These are phyloP conservation scores for Picochlorum sp. DNA, from an alignment of 139 green algal species.

Conservation along the genomic window DNA sequence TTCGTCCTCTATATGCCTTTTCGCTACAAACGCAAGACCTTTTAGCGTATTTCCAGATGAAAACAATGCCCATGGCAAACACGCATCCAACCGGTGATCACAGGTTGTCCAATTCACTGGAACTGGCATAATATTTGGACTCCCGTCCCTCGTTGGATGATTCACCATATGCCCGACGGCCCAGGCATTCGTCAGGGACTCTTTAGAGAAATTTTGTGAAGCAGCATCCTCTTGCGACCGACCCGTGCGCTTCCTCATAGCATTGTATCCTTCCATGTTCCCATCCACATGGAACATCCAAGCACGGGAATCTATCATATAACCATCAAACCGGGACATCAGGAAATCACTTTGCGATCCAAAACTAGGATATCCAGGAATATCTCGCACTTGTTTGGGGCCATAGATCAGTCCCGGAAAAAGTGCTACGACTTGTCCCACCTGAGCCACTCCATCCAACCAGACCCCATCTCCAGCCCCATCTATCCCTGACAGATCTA, in stretches of 20 bases:
- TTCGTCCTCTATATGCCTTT: slow-evolving; percentile 31
- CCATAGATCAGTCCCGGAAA: slow-evolving; percentile 58
- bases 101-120: background rate
- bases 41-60: background rate
- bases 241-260: too few species aligned
- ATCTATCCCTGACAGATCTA: too few species aligned
- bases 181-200: background rate
- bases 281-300: slow-evolving; percentile 25
- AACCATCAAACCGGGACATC: slow-evolving; percentile 50
- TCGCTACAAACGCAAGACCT: slow-evolving; percentile 52
- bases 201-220: background rate
- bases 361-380: slow-evolving; percentile 53
- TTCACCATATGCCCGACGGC: slow-evolving; percentile 1
- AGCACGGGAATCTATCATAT: slow-evolving; percentile 45
- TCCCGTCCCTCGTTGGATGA: background rate
- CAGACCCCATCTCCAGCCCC: slow-evolving; percentile 29
- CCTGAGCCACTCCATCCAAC: slow-evolving; percentile 12
- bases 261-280: too few species aligned
- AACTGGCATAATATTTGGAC: background rate
- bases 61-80: background rate
- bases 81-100: slow-evolving; percentile 5
- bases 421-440: slow-evolving; percentile 41
- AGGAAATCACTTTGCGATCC: slow-evolving; percentile 46
- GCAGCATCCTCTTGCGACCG: too few species aligned
- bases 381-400: slow-evolving; percentile 30